Base-by-base conservation (phyloP, 495 filamentous ascomycete species). In the Penicillium simplicissimum region DNA sequence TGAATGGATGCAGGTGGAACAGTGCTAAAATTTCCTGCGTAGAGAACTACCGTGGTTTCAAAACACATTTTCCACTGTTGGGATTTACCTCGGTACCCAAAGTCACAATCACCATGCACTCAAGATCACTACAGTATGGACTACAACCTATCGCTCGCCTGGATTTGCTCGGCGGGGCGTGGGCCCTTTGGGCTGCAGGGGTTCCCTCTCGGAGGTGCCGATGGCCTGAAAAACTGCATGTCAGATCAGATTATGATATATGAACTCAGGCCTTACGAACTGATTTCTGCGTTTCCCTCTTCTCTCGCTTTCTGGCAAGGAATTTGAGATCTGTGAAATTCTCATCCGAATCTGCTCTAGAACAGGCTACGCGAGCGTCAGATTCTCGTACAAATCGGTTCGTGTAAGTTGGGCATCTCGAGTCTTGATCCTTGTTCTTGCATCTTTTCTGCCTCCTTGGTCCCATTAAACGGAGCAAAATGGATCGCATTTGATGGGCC, bases 181-280 rank as follows among this genome's bases (percentile, higher is more conserved):
- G 59, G 63, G 51, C 23, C 6, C 34, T 37, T 52, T 33, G 54
- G 55, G 60, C 60, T 66, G 36, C 54, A 60, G 53, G 57, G 53
- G 52, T 60, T 52, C 40, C 36, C 28, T 59, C 43, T 68, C 68
- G 68, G 68, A 28, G 68, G 40, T 45, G 68, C 69, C 69, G 69
- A 70, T 51, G 61, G 65, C 40, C 52, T 19, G 37, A 17, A 36
- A n/a, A 40, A 34, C 52, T 63, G 64, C 57, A 68, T 60, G 62
- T 71, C 63, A 67, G 58, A 69, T n/a, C n/a, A n/a, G n/a, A n/a
- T n/a, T n/a, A n/a, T n/a, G n/a, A n/a, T 71, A 66, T 68, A 45
- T 62, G 28, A 64, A 57, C 19, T 19, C 21, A 34, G 34, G 55
- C 34, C 8, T 28, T 21, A 25, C 23, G 53, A 31, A 43, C 56